A percentile compares a stretch with the other conserved stretches of the same genome.
phyloP scores from a whole-genome alignment of 495 filamentous ascomycete genomes.

The Penicillium coffeae region DNA sequence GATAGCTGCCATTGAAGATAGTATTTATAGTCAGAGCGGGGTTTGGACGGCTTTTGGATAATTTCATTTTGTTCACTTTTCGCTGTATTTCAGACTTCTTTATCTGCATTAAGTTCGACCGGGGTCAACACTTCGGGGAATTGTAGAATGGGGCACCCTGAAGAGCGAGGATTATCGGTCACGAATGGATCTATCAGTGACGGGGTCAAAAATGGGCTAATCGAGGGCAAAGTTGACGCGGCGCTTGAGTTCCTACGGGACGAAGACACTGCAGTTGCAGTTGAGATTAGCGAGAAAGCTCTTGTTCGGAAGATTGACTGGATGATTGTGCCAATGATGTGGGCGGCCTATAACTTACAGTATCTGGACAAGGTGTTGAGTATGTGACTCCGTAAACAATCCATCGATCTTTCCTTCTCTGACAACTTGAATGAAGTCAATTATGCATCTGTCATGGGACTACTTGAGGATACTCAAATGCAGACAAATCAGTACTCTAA shows the following conservation, averaged over 20 bases:
- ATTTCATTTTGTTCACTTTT: no score
- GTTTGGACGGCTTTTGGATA: no score
- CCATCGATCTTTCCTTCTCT: no score
- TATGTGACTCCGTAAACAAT: constrained; percentile 9
- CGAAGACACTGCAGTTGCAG: constrained; percentile 10
- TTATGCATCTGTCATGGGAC: constrained; percentile 60
- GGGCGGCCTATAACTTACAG: constrained; percentile 57
- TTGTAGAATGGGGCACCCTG: constrained; percentile 10
- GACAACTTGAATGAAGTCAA: constrained; percentile 18
- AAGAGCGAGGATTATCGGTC: constrained; percentile 5
- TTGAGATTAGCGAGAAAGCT: constrained; percentile 28
- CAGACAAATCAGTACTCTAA: constrained; percentile 52
- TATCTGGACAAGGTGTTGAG: constrained; percentile 63
- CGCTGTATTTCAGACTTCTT: no score
- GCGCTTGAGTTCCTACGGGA: constrained; percentile 24
- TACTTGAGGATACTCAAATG: constrained; percentile 48
- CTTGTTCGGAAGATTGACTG: constrained; percentile 40
- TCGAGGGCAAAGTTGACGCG: constrained; percentile 22
- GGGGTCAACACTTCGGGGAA: no score
- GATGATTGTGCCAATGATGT: constrained; percentile 40
- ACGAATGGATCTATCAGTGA: constrained; percentile 8
- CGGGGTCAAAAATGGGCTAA: constrained; percentile 14
- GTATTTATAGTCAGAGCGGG: constrained; percentile 1
- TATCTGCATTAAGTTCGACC: no score
- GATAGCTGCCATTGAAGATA: neutral